Conservation (phyloP, 345 rosid species). For the Microcos paniculata region DNA sequence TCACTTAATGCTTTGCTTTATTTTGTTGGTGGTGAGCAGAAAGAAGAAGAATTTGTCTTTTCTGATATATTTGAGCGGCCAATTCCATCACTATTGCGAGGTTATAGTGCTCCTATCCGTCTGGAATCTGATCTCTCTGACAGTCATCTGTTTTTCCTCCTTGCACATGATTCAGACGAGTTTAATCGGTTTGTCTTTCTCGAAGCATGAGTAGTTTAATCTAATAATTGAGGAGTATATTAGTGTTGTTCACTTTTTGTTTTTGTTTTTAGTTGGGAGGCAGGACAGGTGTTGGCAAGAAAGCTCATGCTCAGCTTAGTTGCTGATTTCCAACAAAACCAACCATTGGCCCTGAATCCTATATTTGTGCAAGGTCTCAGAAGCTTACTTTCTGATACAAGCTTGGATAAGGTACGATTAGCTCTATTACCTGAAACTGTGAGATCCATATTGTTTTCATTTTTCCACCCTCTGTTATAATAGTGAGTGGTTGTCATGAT, state of each 20-base stretch:
- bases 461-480: neutral
- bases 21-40: constrained; percentile 47
- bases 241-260: constrained; percentile 1
- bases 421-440: neutral
- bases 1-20: neutral
- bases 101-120: constrained; percentile 93
- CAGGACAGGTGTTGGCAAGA: constrained; percentile 90
- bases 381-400: constrained; percentile 66
- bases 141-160: constrained; percentile 85
- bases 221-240: constrained; percentile 9
- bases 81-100: constrained; percentile 83
- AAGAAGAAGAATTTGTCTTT: constrained; percentile 92
- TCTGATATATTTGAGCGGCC: constrained; percentile 72
- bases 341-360: constrained; percentile 65
- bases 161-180: constrained; percentile 92
- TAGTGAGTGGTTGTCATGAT: neutral
- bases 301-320: constrained; percentile 91
- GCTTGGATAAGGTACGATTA: constrained; percentile 72
- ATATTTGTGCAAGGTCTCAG: constrained; percentile 74
- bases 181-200: constrained; percentile 77
- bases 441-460: neutral
- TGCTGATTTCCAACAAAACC: constrained; percentile 72
- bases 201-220: constrained; percentile 1
- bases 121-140: constrained; percentile 81
- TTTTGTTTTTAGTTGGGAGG: constrained; percentile 79